Conservation (phyloP, 805 yeast genomes). For the Saturnispora sanitii region DNA sequence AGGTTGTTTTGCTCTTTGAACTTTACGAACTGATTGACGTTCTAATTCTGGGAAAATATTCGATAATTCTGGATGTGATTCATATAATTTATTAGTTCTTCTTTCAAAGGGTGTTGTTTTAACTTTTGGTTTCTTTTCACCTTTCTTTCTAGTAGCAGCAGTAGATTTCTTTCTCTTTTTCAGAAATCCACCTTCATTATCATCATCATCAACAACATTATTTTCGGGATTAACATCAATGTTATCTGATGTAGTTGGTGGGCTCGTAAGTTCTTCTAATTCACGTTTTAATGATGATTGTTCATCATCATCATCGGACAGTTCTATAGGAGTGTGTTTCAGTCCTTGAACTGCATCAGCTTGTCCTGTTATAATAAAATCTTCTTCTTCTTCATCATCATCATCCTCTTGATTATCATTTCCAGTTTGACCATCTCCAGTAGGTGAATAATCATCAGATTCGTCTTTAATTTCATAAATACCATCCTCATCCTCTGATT, state of each 20-base stretch:
- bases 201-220: constrained; percentile 31
- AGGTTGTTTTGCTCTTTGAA: constrained; percentile 64
- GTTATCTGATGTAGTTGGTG: constrained; percentile 7
- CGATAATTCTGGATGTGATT: constrained; percentile 68
- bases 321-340: constrained; percentile 33
- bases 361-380: constrained; percentile 23
- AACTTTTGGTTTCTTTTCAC: constrained; percentile 40
- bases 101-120: constrained; percentile 52
- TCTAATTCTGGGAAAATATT: constrained; percentile 61
- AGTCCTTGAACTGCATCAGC: constrained; percentile 24
- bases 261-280: constrained; percentile 2
- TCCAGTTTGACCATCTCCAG: constrained; percentile 7
- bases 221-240: constrained; percentile 18
- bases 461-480: background rate
- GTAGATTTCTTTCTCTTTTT: constrained; percentile 9
- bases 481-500: background rate
- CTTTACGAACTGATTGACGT: constrained; percentile 34
- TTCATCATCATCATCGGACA: constrained; percentile 7
- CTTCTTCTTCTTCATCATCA: constrained; percentile 36
- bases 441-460: constrained; percentile 2
- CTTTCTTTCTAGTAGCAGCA: constrained; percentile 15
- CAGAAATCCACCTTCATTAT: constrained; percentile 30
- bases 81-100: constrained; percentile 57
- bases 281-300: constrained; percentile 3
- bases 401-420: constrained; percentile 17